Percentiles rank a stretch among this genome's conserved stretches.
Conservation (phyloP, 257 asterid genomes). For the Solanum chilense region DNA sequence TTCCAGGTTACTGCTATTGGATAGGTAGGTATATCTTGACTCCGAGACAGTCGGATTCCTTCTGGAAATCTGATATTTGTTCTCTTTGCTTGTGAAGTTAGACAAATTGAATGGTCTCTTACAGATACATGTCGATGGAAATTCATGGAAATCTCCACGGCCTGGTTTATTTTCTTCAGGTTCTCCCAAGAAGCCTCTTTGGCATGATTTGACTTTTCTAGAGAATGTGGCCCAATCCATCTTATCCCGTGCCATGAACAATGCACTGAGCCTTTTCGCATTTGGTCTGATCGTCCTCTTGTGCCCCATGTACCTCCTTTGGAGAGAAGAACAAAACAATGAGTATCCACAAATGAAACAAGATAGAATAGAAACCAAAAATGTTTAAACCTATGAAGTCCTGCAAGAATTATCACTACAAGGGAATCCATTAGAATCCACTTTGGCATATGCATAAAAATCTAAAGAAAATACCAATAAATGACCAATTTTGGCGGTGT, state of each 20-base stretch:
- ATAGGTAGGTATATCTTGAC: conserved; percentile 6
- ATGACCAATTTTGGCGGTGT: not conserved
- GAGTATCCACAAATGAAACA: not conserved
- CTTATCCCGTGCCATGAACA: conserved; percentile 48
- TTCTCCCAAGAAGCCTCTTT: conserved; percentile 97
- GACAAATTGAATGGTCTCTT: conserved; percentile 39
- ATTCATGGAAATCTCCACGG: conserved; percentile 91
- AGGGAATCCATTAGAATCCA: not conserved
- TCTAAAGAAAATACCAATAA: not conserved
- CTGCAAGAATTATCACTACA: not conserved
- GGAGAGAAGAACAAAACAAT: not conserved
- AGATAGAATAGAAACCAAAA: not conserved
- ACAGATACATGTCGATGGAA: conserved; percentile 86
- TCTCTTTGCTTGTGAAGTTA: conserved; percentile 1
- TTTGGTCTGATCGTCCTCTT: conserved; percentile 95
- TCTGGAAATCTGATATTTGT: conserved; percentile 8
- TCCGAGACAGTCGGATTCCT: conserved; percentile 19
- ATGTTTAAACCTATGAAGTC: not conserved
- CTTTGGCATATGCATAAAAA: not conserved
- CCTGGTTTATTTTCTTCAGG: conserved; percentile 92
- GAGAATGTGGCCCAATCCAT: conserved; percentile 80
- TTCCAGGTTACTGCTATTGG: conserved; percentile 1
- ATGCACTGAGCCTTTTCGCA: conserved; percentile 78
- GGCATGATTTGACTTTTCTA: conserved; percentile 78
- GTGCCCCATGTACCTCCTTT: conserved; percentile 93